Percentiles rank a stretch among this genome's conserved stretches.
Evolutionary conservation across 2,329 filamentous ascomycete genomes (phyloP).

Genomic region (Clonostachys rhizophaga): DNA sequence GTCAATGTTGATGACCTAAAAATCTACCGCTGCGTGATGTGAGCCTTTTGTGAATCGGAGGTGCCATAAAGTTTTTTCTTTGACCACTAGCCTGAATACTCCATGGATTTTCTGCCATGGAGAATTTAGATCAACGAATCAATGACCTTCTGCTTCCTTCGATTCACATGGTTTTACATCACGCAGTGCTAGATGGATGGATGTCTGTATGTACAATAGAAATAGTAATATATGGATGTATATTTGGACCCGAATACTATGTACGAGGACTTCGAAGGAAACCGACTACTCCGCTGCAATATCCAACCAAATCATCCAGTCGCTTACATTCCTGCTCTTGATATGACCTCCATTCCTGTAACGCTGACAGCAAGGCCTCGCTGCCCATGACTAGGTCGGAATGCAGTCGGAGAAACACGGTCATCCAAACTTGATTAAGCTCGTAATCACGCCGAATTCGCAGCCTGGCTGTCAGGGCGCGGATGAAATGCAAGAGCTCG

Average conservation of each 20-base stretch:
- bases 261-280: constrained; percentile 67
- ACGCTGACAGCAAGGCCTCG: constrained; percentile 47
- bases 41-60: too few species aligned
- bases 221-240: background rate
- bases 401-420: constrained; percentile 82
- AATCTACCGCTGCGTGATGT: too few species aligned
- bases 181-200: background rate
- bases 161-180: too few species aligned
- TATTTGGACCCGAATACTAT: constrained; percentile 14
- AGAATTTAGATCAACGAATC: too few species aligned
- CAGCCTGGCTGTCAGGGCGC: constrained; percentile 71
- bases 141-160: too few species aligned
- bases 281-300: constrained; percentile 79
- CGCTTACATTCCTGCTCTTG: constrained; percentile 69
- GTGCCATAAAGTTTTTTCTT: too few species aligned
- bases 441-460: constrained; percentile 77
- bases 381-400: constrained; percentile 49
- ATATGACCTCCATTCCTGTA: constrained; percentile 67
- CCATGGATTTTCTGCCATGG: too few species aligned
- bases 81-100: too few species aligned
- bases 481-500: constrained; percentile 76
- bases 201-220: background rate
- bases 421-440: constrained; percentile 95
- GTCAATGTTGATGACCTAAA: too few species aligned
- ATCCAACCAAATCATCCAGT: constrained; percentile 74